Conservation (phyloP, 352 stramenopile species). For the Detonula confervacea region DNA sequence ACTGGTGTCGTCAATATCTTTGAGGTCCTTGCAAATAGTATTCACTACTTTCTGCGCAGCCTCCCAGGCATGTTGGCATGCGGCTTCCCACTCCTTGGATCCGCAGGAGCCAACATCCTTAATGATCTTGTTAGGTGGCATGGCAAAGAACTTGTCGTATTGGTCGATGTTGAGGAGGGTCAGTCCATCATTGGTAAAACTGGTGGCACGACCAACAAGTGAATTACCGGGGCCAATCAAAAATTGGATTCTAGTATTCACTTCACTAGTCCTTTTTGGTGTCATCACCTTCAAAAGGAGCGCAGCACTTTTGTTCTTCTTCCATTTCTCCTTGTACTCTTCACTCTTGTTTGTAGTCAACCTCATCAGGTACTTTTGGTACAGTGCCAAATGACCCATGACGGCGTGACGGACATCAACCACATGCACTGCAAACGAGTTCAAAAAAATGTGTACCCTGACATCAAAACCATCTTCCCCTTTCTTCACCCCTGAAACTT, state of each 20-base stretch:
- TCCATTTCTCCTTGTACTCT: background rate
- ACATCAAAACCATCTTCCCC: background rate
- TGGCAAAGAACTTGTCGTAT: background rate
- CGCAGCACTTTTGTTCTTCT: background rate
- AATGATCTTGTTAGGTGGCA: background rate
- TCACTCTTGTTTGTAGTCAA: background rate
- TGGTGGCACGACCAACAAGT: background rate
- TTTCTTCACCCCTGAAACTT: background rate
- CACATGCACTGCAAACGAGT: background rate
- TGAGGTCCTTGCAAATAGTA: slow-evolving; percentile 3
- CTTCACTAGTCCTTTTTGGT: background rate
- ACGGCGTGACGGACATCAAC: background rate
- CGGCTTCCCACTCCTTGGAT: background rate
- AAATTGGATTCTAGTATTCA: background rate
- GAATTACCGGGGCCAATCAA: background rate
- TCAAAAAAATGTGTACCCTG: background rate
- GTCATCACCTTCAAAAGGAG: background rate
- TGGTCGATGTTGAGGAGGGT: background rate
- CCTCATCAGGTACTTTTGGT: background rate
- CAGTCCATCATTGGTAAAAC: background rate
- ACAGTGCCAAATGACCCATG: background rate
- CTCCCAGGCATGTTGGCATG: background rate
- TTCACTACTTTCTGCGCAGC: background rate
- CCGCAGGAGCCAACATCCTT: background rate
- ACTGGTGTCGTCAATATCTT: background rate